Conservation (phyloP, 2,329 filamentous ascomycete genomes). For the Ilyonectria mors-panacis region DNA sequence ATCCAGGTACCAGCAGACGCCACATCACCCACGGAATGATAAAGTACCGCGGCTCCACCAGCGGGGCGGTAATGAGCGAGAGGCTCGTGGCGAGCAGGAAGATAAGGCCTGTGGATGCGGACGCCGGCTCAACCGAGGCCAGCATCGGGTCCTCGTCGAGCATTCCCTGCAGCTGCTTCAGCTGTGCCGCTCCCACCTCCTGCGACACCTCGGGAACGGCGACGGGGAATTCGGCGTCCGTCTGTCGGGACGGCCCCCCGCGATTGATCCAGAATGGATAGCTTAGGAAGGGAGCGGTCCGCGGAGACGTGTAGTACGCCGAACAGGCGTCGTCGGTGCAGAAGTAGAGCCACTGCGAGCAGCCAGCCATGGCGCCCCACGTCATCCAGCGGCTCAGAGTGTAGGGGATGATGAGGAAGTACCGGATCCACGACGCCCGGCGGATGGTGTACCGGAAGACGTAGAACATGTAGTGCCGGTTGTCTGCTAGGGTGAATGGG, state of each 20-base stretch:
- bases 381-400: slow-evolving; percentile 77
- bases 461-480: slow-evolving; percentile 98
- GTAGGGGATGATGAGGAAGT: slow-evolving; percentile 79
- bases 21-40: slow-evolving; percentile 96
- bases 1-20: slow-evolving; percentile 81
- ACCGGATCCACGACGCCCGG: slow-evolving; percentile 74
- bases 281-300: slow-evolving; percentile 44
- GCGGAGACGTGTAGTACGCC: slow-evolving; percentile 15
- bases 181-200: slow-evolving; percentile 20
- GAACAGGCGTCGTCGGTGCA: slow-evolving; percentile 36
- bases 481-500: slow-evolving; percentile 96
- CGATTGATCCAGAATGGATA: slow-evolving; percentile 48
- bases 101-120: slow-evolving; percentile 68
- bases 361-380: slow-evolving; percentile 73
- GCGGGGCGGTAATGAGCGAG: slow-evolving; percentile 87
- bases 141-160: slow-evolving; percentile 47
- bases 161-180: slow-evolving; percentile 28
- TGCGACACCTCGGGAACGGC: slow-evolving; percentile 14
- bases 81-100: slow-evolving; percentile 79
- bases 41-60: slow-evolving; percentile 97
- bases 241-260: slow-evolving; percentile 21
- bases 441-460: slow-evolving; percentile 88
- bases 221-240: slow-evolving; percentile 22
- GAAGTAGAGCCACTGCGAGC: slow-evolving; percentile 40
- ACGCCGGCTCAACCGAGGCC: slow-evolving; percentile 51